Evolutionary conservation across 2,329 filamentous ascomycete species (phyloP).

Genomic region (Beauveria pseudobassiana): DNA sequence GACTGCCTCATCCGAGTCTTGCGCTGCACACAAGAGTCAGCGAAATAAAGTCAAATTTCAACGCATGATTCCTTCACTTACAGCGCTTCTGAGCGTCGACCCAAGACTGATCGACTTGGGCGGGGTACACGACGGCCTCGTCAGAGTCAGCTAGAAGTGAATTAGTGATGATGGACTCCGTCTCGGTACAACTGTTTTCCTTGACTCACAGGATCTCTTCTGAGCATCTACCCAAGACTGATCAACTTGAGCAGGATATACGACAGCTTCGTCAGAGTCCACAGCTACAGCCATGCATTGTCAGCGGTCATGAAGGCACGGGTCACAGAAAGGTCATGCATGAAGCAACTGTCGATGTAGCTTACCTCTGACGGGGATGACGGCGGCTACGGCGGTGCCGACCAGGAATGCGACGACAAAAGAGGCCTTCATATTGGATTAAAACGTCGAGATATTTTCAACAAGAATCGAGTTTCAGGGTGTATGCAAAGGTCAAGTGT

Average conservation of each 20-base stretch:
- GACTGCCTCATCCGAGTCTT: background rate
- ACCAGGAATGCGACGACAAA: background rate
- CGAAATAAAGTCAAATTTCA: background rate
- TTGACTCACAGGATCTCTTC: background rate
- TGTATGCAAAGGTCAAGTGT: no score
- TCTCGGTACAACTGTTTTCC: background rate
- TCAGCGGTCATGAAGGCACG: no score
- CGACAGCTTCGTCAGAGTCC: background rate
- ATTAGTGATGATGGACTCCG: no score
- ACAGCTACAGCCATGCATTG: background rate
- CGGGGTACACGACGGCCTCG: background rate
- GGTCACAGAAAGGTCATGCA: no score
- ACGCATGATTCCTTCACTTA: no score
- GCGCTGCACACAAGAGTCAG: background rate
- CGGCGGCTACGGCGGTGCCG: background rate
- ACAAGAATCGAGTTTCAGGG: background rate
- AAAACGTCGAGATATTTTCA: background rate
- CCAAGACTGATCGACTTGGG: background rate
- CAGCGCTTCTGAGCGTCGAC: background rate
- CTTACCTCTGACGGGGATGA: background rate
- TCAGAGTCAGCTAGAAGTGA: background rate
- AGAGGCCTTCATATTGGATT: background rate
- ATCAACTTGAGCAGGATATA: background rate
- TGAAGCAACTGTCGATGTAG: background rate
- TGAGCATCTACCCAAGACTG: background rate